Evolutionary conservation across 495 filamentous ascomycete species (phyloP), one percentile per base, ranked within the genome.

Genomic region (Tetracladium setigerum): DNA sequence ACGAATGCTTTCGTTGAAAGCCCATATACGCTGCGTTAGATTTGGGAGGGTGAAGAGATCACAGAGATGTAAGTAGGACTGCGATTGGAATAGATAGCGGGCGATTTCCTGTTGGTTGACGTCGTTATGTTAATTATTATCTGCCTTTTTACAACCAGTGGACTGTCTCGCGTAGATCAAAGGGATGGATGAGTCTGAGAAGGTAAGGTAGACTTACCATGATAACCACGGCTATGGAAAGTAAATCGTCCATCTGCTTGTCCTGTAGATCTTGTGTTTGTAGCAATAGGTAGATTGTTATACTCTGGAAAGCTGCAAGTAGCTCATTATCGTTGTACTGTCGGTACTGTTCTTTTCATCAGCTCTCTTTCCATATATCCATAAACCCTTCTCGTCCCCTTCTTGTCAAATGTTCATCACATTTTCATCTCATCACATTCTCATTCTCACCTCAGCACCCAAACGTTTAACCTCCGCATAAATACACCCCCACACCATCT

Each of bases 281-380:
- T 19, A 43, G 27, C 40, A 43, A 32, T 19, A 43, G 40, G 40
- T 43, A 43, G 40, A 43, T 43, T 27, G 40, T 17, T 19, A 43
- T 30, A n/a, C 19, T 32, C 40, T 43, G 40, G 40, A 43, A 30
- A 43, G 19, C 40, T 30, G 10, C 40, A 13, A 43, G 30, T 13
- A 27, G 40, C 40, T 43, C 19, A 27, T 32, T 13, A n/a, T 17
- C 27, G 18, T 43, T 38, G 17, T n/a, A 38, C 36, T 38, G 36
- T 38, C 36, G 36, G 17, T 38, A 38, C 40, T 43, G 40, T 32
- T 12, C 27, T 19, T 43, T 43, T 9, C n/a, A 43, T 32, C 40
- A 30, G 40, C 18, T 27, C 18, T 19, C n/a, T 43, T 43, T 13
- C n/a, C n/a, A n/a, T n/a, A n/a, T n/a, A n/a, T n/a, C n/a, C n/a